Conservation (phyloP, 495 filamentous ascomycete species). For the Chaetomium cochliodes region DNA sequence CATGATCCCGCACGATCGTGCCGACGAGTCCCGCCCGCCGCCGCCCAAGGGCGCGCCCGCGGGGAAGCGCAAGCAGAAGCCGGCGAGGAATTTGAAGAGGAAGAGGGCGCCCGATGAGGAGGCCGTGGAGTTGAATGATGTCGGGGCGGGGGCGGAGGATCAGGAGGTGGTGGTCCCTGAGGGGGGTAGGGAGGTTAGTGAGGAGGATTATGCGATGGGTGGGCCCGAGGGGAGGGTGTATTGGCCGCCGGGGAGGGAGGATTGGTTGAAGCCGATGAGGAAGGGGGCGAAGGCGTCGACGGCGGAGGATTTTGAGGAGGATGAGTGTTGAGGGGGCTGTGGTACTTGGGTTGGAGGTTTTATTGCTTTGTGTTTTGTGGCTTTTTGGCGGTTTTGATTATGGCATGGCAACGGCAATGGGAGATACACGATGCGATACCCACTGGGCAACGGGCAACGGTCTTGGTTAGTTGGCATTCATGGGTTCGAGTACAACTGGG, state of each 20-base stretch:
- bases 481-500: too few relatives aligned
- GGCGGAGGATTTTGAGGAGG: slow-evolving; percentile 21
- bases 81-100: slow-evolving; percentile 25
- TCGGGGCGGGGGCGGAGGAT: slow-evolving; percentile 45
- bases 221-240: slow-evolving; percentile 84
- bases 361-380: too few relatives aligned
- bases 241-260: slow-evolving; percentile 86
- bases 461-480: too few relatives aligned
- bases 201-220: slow-evolving; percentile 82
- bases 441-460: too few relatives aligned
- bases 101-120: slow-evolving; percentile 35
- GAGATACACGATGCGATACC: too few relatives aligned
- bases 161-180: slow-evolving; percentile 36
- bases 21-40: slow-evolving; percentile 69
- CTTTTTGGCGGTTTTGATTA: background rate
- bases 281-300: slow-evolving; percentile 41
- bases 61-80: slow-evolving; percentile 46
- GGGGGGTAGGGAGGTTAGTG: slow-evolving; percentile 50
- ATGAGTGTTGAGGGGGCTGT: too few relatives aligned
- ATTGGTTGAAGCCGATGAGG: slow-evolving; percentile 83
- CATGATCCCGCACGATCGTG: slow-evolving; percentile 70
- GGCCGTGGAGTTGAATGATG: slow-evolving; percentile 43
- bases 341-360: background rate
- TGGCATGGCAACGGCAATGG: too few relatives aligned
- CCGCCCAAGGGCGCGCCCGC: slow-evolving; percentile 46